A percentile compares a stretch with the other conserved stretches of the same genome.
These are phyloP conservation scores for Suhomyces coccinellae DNA, from an alignment of 1,139 yeast genomes.

Conservation along the genomic window DNA sequence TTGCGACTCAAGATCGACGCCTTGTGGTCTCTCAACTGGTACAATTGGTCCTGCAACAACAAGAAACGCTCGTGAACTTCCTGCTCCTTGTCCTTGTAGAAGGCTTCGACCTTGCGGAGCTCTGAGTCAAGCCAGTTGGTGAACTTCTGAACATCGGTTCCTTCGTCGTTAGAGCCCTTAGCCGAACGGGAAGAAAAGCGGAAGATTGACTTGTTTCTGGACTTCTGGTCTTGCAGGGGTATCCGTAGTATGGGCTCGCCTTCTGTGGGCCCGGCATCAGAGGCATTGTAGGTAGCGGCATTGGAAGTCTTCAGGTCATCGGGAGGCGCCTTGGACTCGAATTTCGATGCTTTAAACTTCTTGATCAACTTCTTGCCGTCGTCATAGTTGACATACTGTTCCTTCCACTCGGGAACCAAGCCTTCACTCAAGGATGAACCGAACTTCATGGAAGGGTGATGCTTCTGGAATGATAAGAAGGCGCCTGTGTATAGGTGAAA, in stretches of 20 bases:
- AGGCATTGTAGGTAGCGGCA: constrained; percentile 1
- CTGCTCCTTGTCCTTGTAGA: constrained; percentile 60
- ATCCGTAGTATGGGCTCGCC: not conserved
- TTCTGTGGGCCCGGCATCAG: not conserved
- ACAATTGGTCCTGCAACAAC: constrained; percentile 66
- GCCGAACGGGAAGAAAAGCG: constrained; percentile 22
- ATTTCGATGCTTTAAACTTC: constrained; percentile 17
- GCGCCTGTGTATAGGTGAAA: too few relatives aligned
- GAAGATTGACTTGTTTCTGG: constrained; percentile 24
- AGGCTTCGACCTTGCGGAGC: constrained; percentile 56
- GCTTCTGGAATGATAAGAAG: too few relatives aligned
- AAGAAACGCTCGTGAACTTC: constrained; percentile 61
- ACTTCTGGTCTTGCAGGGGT: not conserved
- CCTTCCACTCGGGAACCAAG: constrained; percentile 83
- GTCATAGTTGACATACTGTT: constrained; percentile 77
- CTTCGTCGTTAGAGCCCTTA: constrained; percentile 22
- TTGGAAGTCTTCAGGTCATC: constrained; percentile 6
- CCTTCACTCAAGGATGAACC: constrained; percentile 60
- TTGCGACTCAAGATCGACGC: constrained; percentile 14
- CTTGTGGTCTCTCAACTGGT: constrained; percentile 60
- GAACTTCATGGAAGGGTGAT: constrained; percentile 48
- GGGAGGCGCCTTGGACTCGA: constrained; percentile 5
- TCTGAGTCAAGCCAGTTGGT: constrained; percentile 62
- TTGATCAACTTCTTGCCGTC: constrained; percentile 45
- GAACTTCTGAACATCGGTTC: constrained; percentile 45